A percentile compares a stretch with the other conserved stretches of the same genome.
Evolutionary conservation across 495 filamentous ascomycete genomes (phyloP).

Genomic region (Viridothelium virens): DNA sequence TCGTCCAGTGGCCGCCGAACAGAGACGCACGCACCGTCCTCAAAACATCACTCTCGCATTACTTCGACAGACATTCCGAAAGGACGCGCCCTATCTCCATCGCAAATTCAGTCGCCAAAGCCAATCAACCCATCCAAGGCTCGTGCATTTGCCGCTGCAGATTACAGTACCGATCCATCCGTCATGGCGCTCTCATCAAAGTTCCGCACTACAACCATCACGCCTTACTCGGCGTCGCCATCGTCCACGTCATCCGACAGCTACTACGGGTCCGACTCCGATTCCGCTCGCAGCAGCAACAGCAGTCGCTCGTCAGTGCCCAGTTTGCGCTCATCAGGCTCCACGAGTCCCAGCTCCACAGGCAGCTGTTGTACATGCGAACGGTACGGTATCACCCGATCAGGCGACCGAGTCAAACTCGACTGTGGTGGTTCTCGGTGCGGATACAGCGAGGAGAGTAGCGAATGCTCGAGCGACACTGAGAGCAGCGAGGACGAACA

Average conservation of each 20-base stretch:
- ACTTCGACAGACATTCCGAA: slow-evolving; percentile 61
- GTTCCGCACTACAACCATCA: slow-evolving; percentile 61
- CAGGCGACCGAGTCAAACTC: slow-evolving; percentile 83
- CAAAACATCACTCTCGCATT: slow-evolving; percentile 40
- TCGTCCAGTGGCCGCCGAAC: slow-evolving; percentile 12
- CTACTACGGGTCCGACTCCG: slow-evolving; percentile 41
- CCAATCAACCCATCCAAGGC: slow-evolving; percentile 79
- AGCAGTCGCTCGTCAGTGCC: slow-evolving; percentile 66
- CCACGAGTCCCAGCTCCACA: slow-evolving; percentile 66
- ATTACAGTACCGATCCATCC: slow-evolving; percentile 45
- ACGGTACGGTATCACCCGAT: slow-evolving; percentile 91
- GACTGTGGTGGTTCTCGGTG: slow-evolving; percentile 86
- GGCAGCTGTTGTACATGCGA: slow-evolving; percentile 75
- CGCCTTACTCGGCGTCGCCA: slow-evolving; percentile 3
- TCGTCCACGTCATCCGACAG: slow-evolving; percentile 5
- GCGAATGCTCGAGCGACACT: slow-evolving; percentile 44
- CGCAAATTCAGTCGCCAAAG: slow-evolving; percentile 85
- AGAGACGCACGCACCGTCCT: slow-evolving; percentile 36
- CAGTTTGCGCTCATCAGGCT: slow-evolving; percentile 66
- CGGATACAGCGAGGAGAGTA: slow-evolving; percentile 63
- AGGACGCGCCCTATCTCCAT: slow-evolving; percentile 76
- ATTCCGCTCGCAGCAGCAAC: slow-evolving; percentile 44
- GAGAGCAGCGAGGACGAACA: slow-evolving; percentile 23
- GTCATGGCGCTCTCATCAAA: slow-evolving; percentile 66
- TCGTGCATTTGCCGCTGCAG: slow-evolving; percentile 68